These are phyloP conservation scores for Lodderomyces jiufengensis DNA, from an alignment of 1,139 yeast genomes.

Conservation along the genomic window DNA sequence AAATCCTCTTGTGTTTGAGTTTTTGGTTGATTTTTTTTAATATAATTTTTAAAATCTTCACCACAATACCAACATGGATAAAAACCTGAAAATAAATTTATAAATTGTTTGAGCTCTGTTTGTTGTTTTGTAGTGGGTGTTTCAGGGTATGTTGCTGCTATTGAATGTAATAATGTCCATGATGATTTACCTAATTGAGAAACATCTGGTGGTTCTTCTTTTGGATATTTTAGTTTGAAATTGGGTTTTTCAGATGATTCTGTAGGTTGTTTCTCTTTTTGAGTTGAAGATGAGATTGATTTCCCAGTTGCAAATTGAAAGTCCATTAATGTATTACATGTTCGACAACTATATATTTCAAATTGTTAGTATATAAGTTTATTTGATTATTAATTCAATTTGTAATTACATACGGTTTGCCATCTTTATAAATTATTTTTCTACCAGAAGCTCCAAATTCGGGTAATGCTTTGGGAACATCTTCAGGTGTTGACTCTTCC, in stretches of 20 bases:
- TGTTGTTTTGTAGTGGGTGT: slow-evolving; percentile 61
- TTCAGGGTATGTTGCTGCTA: slow-evolving; percentile 88
- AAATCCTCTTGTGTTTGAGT: slow-evolving; percentile 72
- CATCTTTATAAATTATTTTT: slow-evolving; percentile 74
- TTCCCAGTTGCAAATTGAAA: slow-evolving; percentile 59
- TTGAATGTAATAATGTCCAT: slow-evolving; percentile 88
- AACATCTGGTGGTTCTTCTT: slow-evolving; percentile 85
- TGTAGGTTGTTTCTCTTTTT: neutral
- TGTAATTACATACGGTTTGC: slow-evolving; percentile 69
- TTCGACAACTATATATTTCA: slow-evolving; percentile 55
- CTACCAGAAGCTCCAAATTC: slow-evolving; percentile 59
- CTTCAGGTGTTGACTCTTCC: slow-evolving; percentile 2
- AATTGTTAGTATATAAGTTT: slow-evolving; percentile 3
- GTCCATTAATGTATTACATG: slow-evolving; percentile 76
- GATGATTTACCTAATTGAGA: slow-evolving; percentile 77
- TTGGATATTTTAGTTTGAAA: slow-evolving; percentile 21
- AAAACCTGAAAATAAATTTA: slow-evolving; percentile 68
- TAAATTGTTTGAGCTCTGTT: slow-evolving; percentile 65
- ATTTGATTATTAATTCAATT: neutral
- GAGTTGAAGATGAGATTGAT: neutral
- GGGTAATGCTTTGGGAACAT: slow-evolving; percentile 22
- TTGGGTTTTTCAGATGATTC: slow-evolving; percentile 3
- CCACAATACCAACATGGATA: slow-evolving; percentile 98
- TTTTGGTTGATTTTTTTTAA: slow-evolving; percentile 58
- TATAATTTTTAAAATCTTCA: slow-evolving; percentile 69